Conservation (phyloP, 2,329 filamentous ascomycete species). For the Colletotrichum liaoningense region DNA sequence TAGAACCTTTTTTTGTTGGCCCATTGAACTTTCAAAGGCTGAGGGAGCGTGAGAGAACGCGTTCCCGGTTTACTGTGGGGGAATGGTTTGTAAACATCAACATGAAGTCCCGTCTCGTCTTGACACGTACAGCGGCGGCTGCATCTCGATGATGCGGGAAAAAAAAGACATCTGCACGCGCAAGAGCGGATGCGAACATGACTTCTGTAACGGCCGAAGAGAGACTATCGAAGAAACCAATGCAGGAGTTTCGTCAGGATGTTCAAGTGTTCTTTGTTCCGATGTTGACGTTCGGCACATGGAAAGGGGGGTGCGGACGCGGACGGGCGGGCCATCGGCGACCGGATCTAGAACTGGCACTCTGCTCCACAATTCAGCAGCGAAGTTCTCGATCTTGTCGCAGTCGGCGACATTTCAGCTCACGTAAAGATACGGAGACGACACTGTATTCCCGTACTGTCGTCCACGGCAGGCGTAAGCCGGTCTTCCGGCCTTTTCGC, state of each 20-base stretch:
- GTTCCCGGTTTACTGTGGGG: neutral
- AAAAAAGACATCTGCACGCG: neutral
- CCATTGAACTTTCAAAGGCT: neutral
- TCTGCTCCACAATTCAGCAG: slow-evolving; percentile 16
- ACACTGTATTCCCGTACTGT: neutral
- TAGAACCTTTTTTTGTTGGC: slow-evolving; percentile 14
- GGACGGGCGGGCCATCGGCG: neutral
- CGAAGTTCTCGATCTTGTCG: slow-evolving; percentile 7
- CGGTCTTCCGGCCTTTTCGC: slow-evolving; percentile 20
- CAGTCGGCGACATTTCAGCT: neutral
- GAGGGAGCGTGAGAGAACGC: neutral
- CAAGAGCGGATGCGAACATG: neutral
- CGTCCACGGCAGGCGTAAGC: slow-evolving; percentile 14
- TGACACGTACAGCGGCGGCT: neutral
- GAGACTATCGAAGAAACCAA: slow-evolving; percentile 13
- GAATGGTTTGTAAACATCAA: neutral
- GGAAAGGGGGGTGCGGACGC: neutral
- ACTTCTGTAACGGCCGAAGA: neutral
- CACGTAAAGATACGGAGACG: neutral
- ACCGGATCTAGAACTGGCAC: slow-evolving; percentile 12
- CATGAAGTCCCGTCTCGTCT: too few species aligned
- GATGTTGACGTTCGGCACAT: slow-evolving; percentile 7
- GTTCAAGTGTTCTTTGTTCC: neutral
- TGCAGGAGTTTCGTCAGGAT: neutral
- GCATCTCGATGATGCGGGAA: neutral